Evolutionary conservation across 2,329 filamentous ascomycete species (phyloP), one percentile per base, ranked within the genome.

Genomic region (Ceratocystis alfenasii): DNA sequence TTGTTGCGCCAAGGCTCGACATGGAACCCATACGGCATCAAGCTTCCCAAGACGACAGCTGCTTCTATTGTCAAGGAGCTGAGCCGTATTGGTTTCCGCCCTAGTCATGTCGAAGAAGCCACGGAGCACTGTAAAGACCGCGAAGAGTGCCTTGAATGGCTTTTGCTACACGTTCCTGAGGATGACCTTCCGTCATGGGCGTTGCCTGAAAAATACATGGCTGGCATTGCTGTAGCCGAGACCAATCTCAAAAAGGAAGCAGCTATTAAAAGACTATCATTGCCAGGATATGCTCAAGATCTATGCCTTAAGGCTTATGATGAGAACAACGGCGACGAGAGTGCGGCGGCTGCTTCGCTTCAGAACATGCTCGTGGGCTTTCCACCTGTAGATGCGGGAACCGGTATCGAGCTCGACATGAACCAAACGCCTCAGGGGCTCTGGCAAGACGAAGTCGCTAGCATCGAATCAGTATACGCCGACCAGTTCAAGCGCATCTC

Each of bases 121-220:
- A 84, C 89, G 0, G 85, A 85, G 57, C 85, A 92, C 71, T 96
- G 92, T 77, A 95, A 93, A 74, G 91, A 96, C 73, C 83, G 88
- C 36, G 92, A 96, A 73, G 94, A 99, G 76, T 87, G 90, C 17
- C 80, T 99, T 1, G 93, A 97, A 74, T 99, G 94, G 94, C 81
- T 99, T 17, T 81, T 99, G 62, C 92, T 97, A 63, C 93, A 99
- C 75, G 91, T 99, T 1, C 94, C 94, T 0, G 94, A 99, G 73
- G 94, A 99, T 73, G 94, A 97, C 72, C 78, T 97, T n/a, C 94
- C 94, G 0, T 80, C 83, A 5, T 97, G 93, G 91, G 90, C 90
- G 70, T 78, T 99, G 53, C 94, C 94, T 0, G 92, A 95, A 75
- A 89, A 87, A 68, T 99, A 99, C 74, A 86, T 89, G 10, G 93